Evolutionary conservation across 2,329 filamentous ascomycete species (phyloP).

Genomic region (Fusarium sp.): DNA sequence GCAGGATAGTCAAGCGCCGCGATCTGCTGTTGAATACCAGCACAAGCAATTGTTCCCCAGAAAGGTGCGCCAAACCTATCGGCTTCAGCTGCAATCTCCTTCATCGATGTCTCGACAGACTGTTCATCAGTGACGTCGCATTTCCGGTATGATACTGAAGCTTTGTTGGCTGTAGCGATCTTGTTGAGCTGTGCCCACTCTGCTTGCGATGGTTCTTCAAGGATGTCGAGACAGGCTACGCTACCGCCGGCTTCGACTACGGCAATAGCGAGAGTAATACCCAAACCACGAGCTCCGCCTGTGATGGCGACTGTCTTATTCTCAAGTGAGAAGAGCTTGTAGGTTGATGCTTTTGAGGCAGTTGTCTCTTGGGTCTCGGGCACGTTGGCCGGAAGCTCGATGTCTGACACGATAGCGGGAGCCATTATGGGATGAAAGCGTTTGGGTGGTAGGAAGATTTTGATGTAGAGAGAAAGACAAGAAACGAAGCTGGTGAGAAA

Average conservation of each 20-base stretch:
- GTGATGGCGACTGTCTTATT: conserved; percentile 62
- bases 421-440: conserved; percentile 32
- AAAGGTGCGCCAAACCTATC: conserved; percentile 51
- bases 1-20: conserved; percentile 61
- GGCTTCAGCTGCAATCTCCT: conserved; percentile 53
- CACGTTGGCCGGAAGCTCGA: conserved; percentile 46
- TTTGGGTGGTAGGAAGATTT: background rate
- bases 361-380: conserved; percentile 52
- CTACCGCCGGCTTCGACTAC: conserved; percentile 63
- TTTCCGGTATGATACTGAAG: conserved; percentile 55
- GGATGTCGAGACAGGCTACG: conserved; percentile 62
- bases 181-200: conserved; percentile 60
- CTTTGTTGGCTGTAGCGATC: conserved; percentile 52
- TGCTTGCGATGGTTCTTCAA: conserved; percentile 51
- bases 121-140: conserved; percentile 63
- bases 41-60: conserved; percentile 59
- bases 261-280: conserved; percentile 62
- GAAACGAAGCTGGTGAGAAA: background rate
- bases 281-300: conserved; percentile 63
- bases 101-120: conserved; percentile 52
- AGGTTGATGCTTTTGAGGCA: conserved; percentile 45
- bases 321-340: conserved; percentile 59
- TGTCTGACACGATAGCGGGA: conserved; percentile 48
- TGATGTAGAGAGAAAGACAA: background rate
- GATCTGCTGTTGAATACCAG: conserved; percentile 62